Conservation (phyloP, 129 eudicot species). For the Saussurea involucrata region DNA sequence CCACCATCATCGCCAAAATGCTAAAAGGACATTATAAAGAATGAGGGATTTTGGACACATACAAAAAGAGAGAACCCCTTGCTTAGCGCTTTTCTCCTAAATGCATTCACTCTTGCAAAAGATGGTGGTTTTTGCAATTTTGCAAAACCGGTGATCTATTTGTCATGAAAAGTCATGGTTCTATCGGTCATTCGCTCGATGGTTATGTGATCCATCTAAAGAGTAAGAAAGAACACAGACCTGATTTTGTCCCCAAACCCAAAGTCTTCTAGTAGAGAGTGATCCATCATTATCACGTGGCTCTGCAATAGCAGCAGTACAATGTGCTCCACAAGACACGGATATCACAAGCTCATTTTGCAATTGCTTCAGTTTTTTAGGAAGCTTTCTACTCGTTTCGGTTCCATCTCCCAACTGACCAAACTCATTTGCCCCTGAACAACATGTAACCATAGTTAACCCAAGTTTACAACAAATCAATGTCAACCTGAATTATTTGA, state of each 20-base stretch:
- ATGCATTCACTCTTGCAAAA: background rate
- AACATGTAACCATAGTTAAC: slow-evolving; percentile 13
- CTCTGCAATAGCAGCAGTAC: slow-evolving; percentile 98
- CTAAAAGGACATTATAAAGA: background rate
- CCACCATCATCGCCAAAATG: background rate
- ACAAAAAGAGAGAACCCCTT: background rate
- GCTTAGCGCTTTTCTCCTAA: too few relatives aligned
- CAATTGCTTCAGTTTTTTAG: slow-evolving; percentile 70
- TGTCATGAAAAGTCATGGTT: background rate
- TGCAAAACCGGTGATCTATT: background rate
- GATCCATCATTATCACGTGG: slow-evolving; percentile 92
- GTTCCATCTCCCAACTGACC: slow-evolving; percentile 99
- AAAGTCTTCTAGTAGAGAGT: slow-evolving; percentile 66
- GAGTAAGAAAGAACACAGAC: slow-evolving; percentile 27
- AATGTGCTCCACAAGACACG: slow-evolving; percentile 95
- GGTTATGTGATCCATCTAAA: background rate
- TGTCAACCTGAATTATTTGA: background rate
- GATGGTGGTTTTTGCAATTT: background rate
- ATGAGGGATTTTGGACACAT: background rate
- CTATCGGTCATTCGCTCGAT: background rate
- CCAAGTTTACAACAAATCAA: slow-evolving; percentile 9
- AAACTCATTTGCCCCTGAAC: slow-evolving; percentile 86
- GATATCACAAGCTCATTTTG: slow-evolving; percentile 75
- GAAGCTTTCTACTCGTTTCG: slow-evolving; percentile 69
- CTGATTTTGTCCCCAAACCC: slow-evolving; percentile 99